Evolutionary conservation across 257 asterid genomes (phyloP), one percentile per base, ranked within the genome.

Genomic region (Mentha longifolia): DNA sequence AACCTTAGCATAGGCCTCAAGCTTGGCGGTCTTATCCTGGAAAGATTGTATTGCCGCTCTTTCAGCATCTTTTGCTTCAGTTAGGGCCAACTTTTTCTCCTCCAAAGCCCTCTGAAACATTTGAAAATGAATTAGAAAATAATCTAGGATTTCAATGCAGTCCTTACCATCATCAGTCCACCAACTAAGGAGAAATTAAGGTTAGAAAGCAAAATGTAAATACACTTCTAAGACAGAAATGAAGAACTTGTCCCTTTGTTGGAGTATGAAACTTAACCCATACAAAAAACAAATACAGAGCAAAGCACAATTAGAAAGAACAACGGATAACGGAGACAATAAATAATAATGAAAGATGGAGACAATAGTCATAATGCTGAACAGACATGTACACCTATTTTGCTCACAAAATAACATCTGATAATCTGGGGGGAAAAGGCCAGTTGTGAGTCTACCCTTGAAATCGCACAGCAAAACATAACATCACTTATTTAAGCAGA

Each of bases 1-100:
- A 66, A 93, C 98, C 97, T 93, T 89, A 43, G 88, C 63, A 70
- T 87, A 86, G 65, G 89, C 80, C 84, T 93, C 97, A 80, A 85
- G 87, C 54, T 67, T 75, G 75, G 94, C 73, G 46, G 81, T 79
- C 81, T 89, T 91, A 52, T 85, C 92, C 82, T 85, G 97, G 61
- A 85, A 91, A 67, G 89, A 59, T 76, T 89, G 92, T 67, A 74
- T 60, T 70, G 89, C 91, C 16, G 83, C 83, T 84, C 96, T 84
- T 83, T 90, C 98, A 73, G 96, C 91, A 76, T 83, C 79, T 75
- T 84, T 82, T 51, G 88, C 82, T 80, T 91, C 95, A 73, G 51
- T 55, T 74, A 78, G 90, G 46, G 80, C 80, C 66, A 77, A 43
- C 77, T 79, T 93, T 66, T 81, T 93, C 82, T 87, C 95, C 82